Percentiles rank a stretch among this genome's conserved stretches.
These are phyloP conservation scores for Fusarium ambrosium DNA, from an alignment of 2,329 filamentous ascomycete genomes.

Conservation along the genomic window DNA sequence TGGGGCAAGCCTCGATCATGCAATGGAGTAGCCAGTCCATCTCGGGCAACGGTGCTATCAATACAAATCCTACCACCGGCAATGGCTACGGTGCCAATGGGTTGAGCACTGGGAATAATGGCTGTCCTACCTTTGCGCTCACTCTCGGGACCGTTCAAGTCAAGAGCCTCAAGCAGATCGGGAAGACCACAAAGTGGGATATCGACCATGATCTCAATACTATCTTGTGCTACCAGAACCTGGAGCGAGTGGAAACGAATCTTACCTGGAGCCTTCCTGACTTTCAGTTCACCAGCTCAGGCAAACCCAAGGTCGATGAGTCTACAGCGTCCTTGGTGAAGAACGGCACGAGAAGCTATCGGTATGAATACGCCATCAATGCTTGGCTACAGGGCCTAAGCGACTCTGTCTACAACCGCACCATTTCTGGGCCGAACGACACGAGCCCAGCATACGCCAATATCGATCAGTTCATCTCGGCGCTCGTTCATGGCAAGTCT, in stretches of 20 bases:
- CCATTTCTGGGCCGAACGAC: slow-evolving; percentile 27
- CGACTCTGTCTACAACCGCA: slow-evolving; percentile 36
- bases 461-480: slow-evolving; percentile 39
- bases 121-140: slow-evolving; percentile 34
- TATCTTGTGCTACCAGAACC: slow-evolving; percentile 42
- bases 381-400: slow-evolving; percentile 34
- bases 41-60: slow-evolving; percentile 36
- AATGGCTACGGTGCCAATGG: slow-evolving; percentile 22
- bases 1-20: slow-evolving; percentile 42
- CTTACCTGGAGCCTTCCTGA: slow-evolving; percentile 38
- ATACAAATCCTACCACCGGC: slow-evolving; percentile 35
- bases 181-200: slow-evolving; percentile 19
- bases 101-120: slow-evolving; percentile 17
- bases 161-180: background rate
- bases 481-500: slow-evolving; percentile 29
- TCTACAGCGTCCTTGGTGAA: slow-evolving; percentile 23
- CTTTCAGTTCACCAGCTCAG: slow-evolving; percentile 28
- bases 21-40: slow-evolving; percentile 28
- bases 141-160: slow-evolving; percentile 26
- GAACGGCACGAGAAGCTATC: slow-evolving; percentile 21
- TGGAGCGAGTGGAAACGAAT: slow-evolving; percentile 40
- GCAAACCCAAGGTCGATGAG: slow-evolving; percentile 23
- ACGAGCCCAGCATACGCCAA: slow-evolving; percentile 21
- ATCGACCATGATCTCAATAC: slow-evolving; percentile 42
- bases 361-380: slow-evolving; percentile 37